Evolutionary conservation across 2,329 filamentous ascomycete genomes (phyloP).

Genomic region (Mollisia scopiformis): DNA sequence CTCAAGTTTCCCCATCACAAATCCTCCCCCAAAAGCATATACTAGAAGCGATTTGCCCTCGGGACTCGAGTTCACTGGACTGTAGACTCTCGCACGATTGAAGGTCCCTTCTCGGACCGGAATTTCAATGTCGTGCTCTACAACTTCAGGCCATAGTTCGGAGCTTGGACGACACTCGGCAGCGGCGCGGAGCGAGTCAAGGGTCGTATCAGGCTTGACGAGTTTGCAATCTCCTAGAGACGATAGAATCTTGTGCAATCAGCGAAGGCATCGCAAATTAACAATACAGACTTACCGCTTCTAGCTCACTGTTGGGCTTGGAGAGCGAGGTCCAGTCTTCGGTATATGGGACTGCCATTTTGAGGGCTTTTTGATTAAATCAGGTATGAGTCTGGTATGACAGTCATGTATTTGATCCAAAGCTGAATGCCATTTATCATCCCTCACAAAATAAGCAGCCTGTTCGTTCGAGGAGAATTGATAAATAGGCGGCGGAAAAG

Average conservation of each 20-base stretch:
- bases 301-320: not conserved
- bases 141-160: slow-evolving; percentile 4
- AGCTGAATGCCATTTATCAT: too few relatives aligned
- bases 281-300: not conserved
- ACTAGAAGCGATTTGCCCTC: slow-evolving; percentile 29
- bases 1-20: slow-evolving; percentile 35
- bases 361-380: too few relatives aligned
- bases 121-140: slow-evolving; percentile 10
- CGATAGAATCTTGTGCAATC: not conserved
- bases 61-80: not conserved
- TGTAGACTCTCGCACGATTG: slow-evolving; percentile 1
- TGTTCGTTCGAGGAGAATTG: too few relatives aligned
- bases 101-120: slow-evolving; percentile 2
- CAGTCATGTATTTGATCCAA: too few relatives aligned
- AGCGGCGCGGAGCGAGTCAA: not conserved
- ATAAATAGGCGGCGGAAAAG: too few relatives aligned
- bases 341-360: slow-evolving; percentile 5
- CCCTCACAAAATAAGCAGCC: too few relatives aligned
- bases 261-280: not conserved
- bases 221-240: not conserved
- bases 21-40: slow-evolving; percentile 33
- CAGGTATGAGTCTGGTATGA: too few relatives aligned
- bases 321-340: slow-evolving; percentile 3
- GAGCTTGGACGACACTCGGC: not conserved
- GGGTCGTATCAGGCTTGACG: slow-evolving; percentile 4